phyloP scores from a whole-genome alignment of 305 asterid genomes.

The Lippia alba region DNA sequence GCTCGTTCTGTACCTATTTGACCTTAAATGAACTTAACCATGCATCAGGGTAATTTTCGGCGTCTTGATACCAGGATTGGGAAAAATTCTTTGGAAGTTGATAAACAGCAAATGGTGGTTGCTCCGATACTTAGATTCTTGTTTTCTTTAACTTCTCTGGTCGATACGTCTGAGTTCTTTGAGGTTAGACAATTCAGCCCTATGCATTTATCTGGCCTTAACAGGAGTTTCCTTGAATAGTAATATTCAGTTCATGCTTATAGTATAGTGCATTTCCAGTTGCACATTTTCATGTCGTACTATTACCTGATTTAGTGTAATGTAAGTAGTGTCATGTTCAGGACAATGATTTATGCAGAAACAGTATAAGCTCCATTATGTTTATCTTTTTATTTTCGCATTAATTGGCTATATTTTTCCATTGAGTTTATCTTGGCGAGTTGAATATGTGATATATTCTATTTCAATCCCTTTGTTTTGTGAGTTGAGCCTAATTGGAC shows the following conservation, averaged over 20 bases:
- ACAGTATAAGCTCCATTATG: slow-evolving; percentile 13
- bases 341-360: slow-evolving; percentile 7
- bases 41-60: slow-evolving; percentile 64
- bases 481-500: slow-evolving; percentile 28
- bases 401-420: slow-evolving; percentile 10
- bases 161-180: slow-evolving; percentile 82
- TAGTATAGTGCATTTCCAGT: slow-evolving; percentile 11
- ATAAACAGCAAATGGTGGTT: slow-evolving; percentile 72
- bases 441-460: slow-evolving; percentile 7
- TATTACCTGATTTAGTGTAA: neutral
- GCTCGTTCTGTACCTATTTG: slow-evolving; percentile 12
- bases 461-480: slow-evolving; percentile 8
- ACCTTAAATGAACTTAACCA: slow-evolving; percentile 23
- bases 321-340: neutral
- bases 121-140: slow-evolving; percentile 84
- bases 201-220: neutral
- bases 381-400: neutral
- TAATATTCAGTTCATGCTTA: neutral
- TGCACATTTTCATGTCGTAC: neutral
- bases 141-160: slow-evolving; percentile 82
- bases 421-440: neutral
- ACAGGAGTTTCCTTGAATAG: neutral
- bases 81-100: slow-evolving; percentile 65
- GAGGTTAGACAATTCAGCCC: slow-evolving; percentile 61
- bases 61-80: slow-evolving; percentile 62